phyloP scores from a whole-genome alignment of 306 rosid genomes.

The Citrullus amarus region DNA sequence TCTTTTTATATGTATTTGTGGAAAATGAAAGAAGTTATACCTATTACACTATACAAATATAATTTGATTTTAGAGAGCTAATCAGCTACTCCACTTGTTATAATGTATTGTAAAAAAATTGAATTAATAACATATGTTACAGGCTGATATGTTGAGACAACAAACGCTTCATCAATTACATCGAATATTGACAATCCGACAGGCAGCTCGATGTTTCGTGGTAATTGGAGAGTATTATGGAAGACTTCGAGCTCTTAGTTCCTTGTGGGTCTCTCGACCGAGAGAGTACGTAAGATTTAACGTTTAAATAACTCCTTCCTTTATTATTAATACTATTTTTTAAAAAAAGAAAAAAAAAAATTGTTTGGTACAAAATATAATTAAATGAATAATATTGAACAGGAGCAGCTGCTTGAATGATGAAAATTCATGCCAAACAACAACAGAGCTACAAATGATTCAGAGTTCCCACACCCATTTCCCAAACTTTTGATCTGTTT shows the following conservation, averaged over 20 bases:
- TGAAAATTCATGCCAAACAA: constrained; percentile 70
- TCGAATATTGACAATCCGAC: constrained; percentile 58
- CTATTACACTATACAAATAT: too few relatives aligned
- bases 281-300: constrained; percentile 37
- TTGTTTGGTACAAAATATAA: neutral
- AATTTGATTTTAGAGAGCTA: too few relatives aligned
- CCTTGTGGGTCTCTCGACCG: constrained; percentile 85
- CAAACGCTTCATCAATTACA: constrained; percentile 77
- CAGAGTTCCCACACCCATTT: constrained; percentile 47
- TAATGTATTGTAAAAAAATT: too few relatives aligned
- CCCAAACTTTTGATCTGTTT: constrained; percentile 27
- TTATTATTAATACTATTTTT: too few relatives aligned
- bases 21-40: too few relatives aligned
- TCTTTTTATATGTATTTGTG: too few relatives aligned
- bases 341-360: too few relatives aligned
- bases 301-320: too few relatives aligned
- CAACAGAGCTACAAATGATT: constrained; percentile 71
- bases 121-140: too few relatives aligned
- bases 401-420: constrained; percentile 45
- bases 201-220: constrained; percentile 65
- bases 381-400: neutral
- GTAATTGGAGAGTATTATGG: constrained; percentile 78
- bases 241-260: constrained; percentile 80
- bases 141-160: constrained; percentile 91
- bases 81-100: too few relatives aligned